Percentiles rank a stretch among this genome's conserved stretches.
Conservation (phyloP, 2,329 filamentous ascomycete genomes). For the Basipetospora chlamydospora region DNA sequence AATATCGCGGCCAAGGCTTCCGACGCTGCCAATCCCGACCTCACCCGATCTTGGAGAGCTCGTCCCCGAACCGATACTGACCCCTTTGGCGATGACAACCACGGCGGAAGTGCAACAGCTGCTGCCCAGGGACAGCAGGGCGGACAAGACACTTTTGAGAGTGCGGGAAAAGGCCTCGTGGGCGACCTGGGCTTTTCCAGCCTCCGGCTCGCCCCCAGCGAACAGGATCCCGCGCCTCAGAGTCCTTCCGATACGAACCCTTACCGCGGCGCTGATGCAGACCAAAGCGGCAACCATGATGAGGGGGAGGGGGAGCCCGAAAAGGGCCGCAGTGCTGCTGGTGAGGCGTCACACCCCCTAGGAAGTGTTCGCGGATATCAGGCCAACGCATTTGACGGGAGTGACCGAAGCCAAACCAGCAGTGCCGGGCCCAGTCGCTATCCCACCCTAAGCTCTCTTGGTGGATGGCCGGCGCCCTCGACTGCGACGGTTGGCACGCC, state of each 20-base stretch:
- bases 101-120: conserved; percentile 50
- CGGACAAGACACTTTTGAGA: conserved; percentile 14
- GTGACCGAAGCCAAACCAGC: conserved; percentile 86
- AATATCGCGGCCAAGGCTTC: conserved; percentile 37
- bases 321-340: conserved; percentile 26
- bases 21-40: conserved; percentile 29
- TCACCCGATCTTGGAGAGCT: conserved; percentile 38
- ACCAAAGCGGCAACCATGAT: conserved; percentile 52
- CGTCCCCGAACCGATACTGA: conserved; percentile 59
- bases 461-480: conserved; percentile 46
- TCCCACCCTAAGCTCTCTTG: conserved; percentile 43
- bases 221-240: conserved; percentile 44
- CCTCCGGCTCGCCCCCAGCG: conserved; percentile 41
- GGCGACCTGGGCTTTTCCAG: conserved; percentile 50
- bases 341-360: background rate
- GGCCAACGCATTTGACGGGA: conserved; percentile 47
- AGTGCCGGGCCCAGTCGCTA: conserved; percentile 72
- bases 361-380: background rate
- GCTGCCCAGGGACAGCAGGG: conserved; percentile 16
- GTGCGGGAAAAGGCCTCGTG: conserved; percentile 37
- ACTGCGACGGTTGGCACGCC: conserved; percentile 49
- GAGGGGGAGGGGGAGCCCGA: conserved; percentile 35
- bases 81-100: conserved; percentile 54
- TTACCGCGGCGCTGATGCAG: conserved; percentile 77
- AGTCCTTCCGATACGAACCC: conserved; percentile 95